Evolutionary conservation across 139 green algal genomes (phyloP), one percentile per base, ranked within the genome.

Genomic region (Zygnema circumcarinatum): DNA sequence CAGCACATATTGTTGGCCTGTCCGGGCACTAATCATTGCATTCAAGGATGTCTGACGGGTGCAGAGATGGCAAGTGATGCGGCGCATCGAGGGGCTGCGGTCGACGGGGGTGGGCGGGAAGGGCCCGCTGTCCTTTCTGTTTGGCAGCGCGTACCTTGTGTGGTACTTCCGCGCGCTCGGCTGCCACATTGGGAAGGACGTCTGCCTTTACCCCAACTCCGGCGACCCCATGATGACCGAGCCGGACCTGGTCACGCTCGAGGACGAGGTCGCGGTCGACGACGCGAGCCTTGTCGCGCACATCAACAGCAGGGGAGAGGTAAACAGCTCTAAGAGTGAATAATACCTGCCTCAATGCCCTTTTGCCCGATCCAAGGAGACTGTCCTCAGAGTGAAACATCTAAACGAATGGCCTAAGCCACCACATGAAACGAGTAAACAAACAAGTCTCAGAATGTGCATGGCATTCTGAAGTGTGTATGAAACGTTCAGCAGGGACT

Each of bases 171-270:
- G 75, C 52, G 52, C 41, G 0, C 69, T 86, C 32, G 87, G 87
- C 3, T 86, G 40, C 0, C 16, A 83, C 1, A 91, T 91, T 31
- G 81, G 87, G 21, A 40, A 62, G 39, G 53, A 89, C 1, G 87
- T 91, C 1, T 91, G 87, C 87, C 41, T 90, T 56, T 90, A 88
- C 82, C 87, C 79, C 21, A 84, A 74, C 1, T 81, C 80, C 47
- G 56, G 80, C 1, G 67, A 81, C 47, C 81, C 87, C 0, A 75
- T 85, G 81, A 89, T 91, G 76, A 67, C 62, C 33, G 87, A 91
- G 42, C 81, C 87, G 7, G 87, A 91, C 1, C 72, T 91, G 38
- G 62, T 88, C 1, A 75, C 38, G 25, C 85, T 91, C 78, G 87
- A 74, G 16, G 87, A 91, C 62, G 62, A 74, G 72, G 87, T 75